Percentiles rank a stretch among this genome's conserved stretches.
Evolutionary conservation across 2,329 filamentous ascomycete genomes (phyloP).

Genomic region (Emmonsia crescens): DNA sequence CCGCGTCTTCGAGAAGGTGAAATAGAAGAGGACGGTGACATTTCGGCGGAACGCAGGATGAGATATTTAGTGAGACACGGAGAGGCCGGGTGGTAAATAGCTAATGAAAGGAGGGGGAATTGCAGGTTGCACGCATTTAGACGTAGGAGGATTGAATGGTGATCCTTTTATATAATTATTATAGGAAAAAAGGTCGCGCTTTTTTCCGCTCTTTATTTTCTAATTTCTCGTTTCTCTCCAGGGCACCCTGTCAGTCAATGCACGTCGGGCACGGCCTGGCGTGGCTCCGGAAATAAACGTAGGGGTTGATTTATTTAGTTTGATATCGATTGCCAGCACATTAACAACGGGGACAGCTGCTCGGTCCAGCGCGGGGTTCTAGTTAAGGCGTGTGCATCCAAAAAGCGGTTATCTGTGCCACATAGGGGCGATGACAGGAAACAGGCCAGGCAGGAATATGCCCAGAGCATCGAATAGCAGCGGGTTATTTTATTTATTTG

Average conservation of each 20-base stretch:
- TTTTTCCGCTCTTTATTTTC: not conserved
- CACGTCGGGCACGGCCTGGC: not conserved
- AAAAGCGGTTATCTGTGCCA: not conserved
- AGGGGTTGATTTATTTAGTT: not conserved
- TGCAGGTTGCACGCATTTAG: conserved; percentile 5
- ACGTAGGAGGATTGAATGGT: not conserved
- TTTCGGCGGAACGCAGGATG: conserved; percentile 15
- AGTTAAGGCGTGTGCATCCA: conserved; percentile 2
- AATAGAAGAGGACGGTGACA: conserved; percentile 15
- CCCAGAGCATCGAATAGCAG: not conserved
- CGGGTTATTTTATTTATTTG: not conserved
- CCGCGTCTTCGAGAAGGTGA: conserved; percentile 29
- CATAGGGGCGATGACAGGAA: not conserved
- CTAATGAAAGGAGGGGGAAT: conserved; percentile 15
- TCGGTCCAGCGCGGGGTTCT: not conserved
- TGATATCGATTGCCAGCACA: not conserved
- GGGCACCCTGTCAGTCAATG: not conserved
- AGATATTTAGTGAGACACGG: conserved; percentile 10
- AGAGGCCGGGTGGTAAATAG: conserved; percentile 25
- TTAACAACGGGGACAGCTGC: not conserved
- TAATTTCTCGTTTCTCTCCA: not conserved
- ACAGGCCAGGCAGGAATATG: not conserved
- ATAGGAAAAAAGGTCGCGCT: not conserved
- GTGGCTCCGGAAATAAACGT: not conserved
- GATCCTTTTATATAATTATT: not conserved